phyloP scores from a whole-genome alignment of 1,139 yeast genomes.

The Sugiyamaella japonica region DNA sequence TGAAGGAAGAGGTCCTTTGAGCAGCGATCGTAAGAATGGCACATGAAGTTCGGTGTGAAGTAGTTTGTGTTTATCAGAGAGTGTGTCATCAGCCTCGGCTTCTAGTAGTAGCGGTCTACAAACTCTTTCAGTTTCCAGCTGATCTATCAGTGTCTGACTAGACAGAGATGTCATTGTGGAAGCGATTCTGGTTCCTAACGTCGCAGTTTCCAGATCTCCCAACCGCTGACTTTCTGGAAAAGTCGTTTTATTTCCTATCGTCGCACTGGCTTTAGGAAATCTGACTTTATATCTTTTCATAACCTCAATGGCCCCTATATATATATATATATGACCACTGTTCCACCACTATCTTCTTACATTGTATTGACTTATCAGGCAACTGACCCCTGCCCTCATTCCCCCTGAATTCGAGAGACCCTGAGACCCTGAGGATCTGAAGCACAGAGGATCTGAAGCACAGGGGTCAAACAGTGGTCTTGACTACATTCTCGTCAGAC shows the following conservation, averaged over 20 bases:
- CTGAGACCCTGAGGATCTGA: neutral
- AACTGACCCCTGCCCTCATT: conserved; percentile 6
- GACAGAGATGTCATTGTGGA: too few relatives aligned
- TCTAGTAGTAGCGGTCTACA: conserved; percentile 8
- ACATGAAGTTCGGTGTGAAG: conserved; percentile 43
- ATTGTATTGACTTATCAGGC: neutral
- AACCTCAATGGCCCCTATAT: neutral
- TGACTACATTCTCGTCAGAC: too few relatives aligned
- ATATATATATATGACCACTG: neutral
- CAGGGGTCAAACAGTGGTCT: too few relatives aligned
- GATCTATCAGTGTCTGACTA: too few relatives aligned
- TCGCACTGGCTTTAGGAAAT: neutral
- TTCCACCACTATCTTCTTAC: neutral
- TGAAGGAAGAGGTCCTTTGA: conserved; percentile 51
- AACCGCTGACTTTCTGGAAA: conserved; percentile 5
- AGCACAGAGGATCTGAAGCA: neutral
- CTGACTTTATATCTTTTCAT: conserved; percentile 13
- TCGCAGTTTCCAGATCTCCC: conserved; percentile 12
- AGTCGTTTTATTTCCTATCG: neutral
- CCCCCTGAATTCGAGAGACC: neutral
- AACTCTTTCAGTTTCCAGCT: conserved; percentile 13
- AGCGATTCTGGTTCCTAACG: too few relatives aligned
- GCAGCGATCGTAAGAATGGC: conserved; percentile 44
- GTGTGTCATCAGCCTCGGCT: neutral
- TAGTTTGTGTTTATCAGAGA: neutral